These are phyloP conservation scores for Ogataea allantospora DNA, from an alignment of 805 yeast genomes.

Conservation along the genomic window DNA sequence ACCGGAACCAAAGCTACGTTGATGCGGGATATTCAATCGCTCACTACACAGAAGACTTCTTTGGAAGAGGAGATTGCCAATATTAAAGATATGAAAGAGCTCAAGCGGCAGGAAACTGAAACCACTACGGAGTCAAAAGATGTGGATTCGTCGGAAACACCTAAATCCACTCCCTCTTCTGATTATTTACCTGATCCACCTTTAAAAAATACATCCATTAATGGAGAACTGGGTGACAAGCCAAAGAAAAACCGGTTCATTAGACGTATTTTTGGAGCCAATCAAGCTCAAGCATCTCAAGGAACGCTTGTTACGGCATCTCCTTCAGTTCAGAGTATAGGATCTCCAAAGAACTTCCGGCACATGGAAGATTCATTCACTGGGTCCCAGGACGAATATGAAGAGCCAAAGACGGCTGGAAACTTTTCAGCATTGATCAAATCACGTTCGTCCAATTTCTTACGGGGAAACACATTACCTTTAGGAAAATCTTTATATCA, in stretches of 20 bases:
- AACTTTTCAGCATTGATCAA: slow-evolving; percentile 34
- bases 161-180: slow-evolving; percentile 12
- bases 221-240: slow-evolving; percentile 18
- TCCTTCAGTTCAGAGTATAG: slow-evolving; percentile 24
- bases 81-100: slow-evolving; percentile 33
- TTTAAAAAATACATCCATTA: neutral
- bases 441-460: slow-evolving; percentile 47
- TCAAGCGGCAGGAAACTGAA: slow-evolving; percentile 9
- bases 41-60: slow-evolving; percentile 46
- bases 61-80: slow-evolving; percentile 37
- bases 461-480: slow-evolving; percentile 29
- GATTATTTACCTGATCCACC: slow-evolving; percentile 4
- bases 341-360: slow-evolving; percentile 34
- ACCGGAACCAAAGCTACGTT: slow-evolving; percentile 41
- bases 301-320: slow-evolving; percentile 12
- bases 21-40: slow-evolving; percentile 48
- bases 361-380: slow-evolving; percentile 27
- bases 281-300: slow-evolving; percentile 4
- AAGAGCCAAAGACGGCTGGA: slow-evolving; percentile 13
- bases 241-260: slow-evolving; percentile 29
- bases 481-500: slow-evolving; percentile 34
- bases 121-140: slow-evolving; percentile 14
- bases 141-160: slow-evolving; percentile 10
- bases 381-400: slow-evolving; percentile 7
- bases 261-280: slow-evolving; percentile 31